Conservation (phyloP, 768 basidiomycete species). For the Kwoniella sp. region DNA sequence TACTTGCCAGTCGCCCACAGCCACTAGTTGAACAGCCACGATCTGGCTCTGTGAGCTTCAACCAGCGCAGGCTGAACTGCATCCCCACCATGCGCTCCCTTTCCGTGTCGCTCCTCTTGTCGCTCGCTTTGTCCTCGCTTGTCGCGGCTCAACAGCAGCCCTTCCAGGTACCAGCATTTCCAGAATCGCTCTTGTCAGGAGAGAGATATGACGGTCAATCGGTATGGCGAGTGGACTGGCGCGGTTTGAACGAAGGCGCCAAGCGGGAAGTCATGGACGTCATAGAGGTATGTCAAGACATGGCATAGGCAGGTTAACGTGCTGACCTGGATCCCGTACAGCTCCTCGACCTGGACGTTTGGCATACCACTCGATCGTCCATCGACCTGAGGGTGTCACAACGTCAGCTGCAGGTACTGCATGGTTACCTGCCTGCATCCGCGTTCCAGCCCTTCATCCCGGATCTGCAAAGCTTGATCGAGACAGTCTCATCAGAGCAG, state of each 20-base stretch:
- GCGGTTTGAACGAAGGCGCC: neutral
- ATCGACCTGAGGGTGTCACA: slow-evolving; percentile 36
- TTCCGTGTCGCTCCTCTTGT: too few species aligned
- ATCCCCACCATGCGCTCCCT: too few species aligned
- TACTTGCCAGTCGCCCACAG: too few species aligned
- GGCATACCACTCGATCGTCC: slow-evolving; percentile 30
- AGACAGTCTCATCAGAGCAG: neutral
- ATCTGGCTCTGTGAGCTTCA: too few species aligned
- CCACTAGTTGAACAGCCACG: too few species aligned
- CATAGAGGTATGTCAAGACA: slow-evolving; percentile 26
- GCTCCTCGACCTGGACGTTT: slow-evolving; percentile 44
- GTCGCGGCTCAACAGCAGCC: too few species aligned
- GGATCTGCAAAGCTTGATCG: slow-evolving; percentile 32
- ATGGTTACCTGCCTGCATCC: slow-evolving; percentile 1
- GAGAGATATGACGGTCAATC: slow-evolving; percentile 29
- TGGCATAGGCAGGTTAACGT: neutral
- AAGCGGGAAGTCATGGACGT: slow-evolving; percentile 7
- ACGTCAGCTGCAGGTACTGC: neutral
- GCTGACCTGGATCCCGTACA: neutral
- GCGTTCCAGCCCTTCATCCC: slow-evolving; percentile 21
- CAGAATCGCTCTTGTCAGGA: too few species aligned
- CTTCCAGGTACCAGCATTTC: too few species aligned
- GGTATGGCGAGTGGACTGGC: slow-evolving; percentile 35
- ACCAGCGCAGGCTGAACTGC: too few species aligned
- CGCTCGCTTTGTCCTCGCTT: too few species aligned